Percentiles rank a stretch among this genome's conserved stretches.
These are phyloP conservation scores for Xylariales sp. DNA, from an alignment of 2,329 filamentous ascomycete species.

Conservation along the genomic window DNA sequence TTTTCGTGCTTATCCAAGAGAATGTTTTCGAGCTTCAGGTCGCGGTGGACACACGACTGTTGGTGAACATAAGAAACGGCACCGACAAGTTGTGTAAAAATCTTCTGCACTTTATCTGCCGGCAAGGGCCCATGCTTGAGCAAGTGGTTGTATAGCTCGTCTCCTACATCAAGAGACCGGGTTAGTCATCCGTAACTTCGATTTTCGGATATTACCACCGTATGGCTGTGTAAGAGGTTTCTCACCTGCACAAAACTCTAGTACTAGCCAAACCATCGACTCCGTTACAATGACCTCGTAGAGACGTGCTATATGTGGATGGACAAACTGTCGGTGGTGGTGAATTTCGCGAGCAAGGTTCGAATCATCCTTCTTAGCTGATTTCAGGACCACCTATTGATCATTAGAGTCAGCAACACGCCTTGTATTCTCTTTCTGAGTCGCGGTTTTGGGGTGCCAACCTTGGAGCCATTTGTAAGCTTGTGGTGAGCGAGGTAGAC, in stretches of 20 bases:
- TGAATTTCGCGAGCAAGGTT: constrained; percentile 98
- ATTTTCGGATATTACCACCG: no score
- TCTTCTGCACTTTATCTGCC: constrained; percentile 84
- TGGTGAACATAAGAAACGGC: constrained; percentile 93
- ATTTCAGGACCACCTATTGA: constrained; percentile 92
- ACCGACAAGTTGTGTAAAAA: constrained; percentile 92
- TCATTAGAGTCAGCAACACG: no score
- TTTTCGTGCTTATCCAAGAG: constrained; percentile 94
- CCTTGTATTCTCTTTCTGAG: neutral
- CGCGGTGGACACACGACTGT: constrained; percentile 92
- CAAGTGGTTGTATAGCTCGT: constrained; percentile 96
- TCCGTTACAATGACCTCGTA: constrained; percentile 99
- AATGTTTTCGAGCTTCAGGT: constrained; percentile 95
- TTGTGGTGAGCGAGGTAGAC: constrained; percentile 96
- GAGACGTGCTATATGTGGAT: constrained; percentile 91
- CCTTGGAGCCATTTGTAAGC: constrained; percentile 97
- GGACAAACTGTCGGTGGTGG: constrained; percentile 95
- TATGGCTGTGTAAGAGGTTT: no score
- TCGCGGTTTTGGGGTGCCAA: constrained; percentile 32
- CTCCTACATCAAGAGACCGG: constrained; percentile 53
- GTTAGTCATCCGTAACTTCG: constrained; percentile 3
- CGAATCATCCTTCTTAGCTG: constrained; percentile 89
- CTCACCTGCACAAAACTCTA: constrained; percentile 92
- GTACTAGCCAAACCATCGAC: constrained; percentile 86
- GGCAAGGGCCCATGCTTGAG: constrained; percentile 81